Evolutionary conservation across 169 alveolate species (phyloP).

Genomic region (Eimeria praecox): DNA sequence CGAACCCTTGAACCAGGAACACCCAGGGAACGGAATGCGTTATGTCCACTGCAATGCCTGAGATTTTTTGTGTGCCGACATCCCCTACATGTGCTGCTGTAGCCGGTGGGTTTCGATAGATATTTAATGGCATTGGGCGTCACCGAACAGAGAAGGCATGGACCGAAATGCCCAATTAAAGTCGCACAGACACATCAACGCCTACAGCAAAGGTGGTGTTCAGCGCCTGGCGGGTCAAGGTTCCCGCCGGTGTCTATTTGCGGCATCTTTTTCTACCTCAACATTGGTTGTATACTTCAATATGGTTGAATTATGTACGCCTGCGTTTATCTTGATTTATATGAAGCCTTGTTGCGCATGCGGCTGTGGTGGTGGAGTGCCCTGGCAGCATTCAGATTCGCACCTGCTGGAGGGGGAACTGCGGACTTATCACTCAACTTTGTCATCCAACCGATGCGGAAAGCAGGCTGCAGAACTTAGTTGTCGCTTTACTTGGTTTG

Average conservation of each 20-base stretch:
- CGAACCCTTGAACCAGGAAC: neutral
- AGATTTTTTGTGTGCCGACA: constrained; percentile 32
- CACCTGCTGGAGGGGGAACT: neutral
- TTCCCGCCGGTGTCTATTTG: neutral
- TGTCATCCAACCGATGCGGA: neutral
- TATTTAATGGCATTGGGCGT: neutral
- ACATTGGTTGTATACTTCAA: neutral
- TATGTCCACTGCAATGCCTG: constrained; percentile 1
- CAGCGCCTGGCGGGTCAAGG: constrained; percentile 16
- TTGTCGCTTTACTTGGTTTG: neutral
- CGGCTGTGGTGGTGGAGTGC: neutral
- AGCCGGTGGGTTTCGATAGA: neutral
- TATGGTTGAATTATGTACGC: neutral
- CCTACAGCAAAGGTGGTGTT: neutral
- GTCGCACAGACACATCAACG: neutral
- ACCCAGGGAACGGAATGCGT: neutral
- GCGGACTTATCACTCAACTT: neutral
- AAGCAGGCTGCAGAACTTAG: neutral
- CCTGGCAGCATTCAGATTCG: neutral
- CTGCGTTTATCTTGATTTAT: neutral
- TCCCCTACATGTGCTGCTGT: neutral
- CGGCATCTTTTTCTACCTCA: neutral
- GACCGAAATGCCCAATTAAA: neutral
- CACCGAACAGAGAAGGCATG: neutral
- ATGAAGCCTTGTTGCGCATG: neutral